Conservation (phyloP, 129 eudicot genomes). For the Flaveria robusta region DNA sequence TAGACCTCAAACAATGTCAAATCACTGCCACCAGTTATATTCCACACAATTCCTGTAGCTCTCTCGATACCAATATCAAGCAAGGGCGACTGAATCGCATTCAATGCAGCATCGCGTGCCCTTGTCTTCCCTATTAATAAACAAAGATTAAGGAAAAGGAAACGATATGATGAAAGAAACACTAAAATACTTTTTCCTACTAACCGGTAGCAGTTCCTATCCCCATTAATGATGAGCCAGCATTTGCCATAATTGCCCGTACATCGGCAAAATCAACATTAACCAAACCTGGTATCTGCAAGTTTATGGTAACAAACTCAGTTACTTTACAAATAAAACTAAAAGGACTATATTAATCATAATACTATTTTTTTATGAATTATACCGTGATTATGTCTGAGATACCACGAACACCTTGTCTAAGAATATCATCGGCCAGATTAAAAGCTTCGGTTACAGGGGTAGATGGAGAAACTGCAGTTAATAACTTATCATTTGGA, state of each 20-base stretch:
- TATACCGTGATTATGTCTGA: constrained; percentile 96
- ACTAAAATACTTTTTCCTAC: background rate
- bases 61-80: constrained; percentile 93
- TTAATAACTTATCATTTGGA: constrained; percentile 89
- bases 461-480: constrained; percentile 89
- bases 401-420: constrained; percentile 97
- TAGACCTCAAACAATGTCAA: constrained; percentile 82
- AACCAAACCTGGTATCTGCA: constrained; percentile 88
- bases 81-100: constrained; percentile 94
- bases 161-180: background rate
- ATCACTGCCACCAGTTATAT: constrained; percentile 90
- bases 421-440: constrained; percentile 93
- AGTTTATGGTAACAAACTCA: background rate
- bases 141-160: background rate
- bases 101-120: constrained; percentile 96
- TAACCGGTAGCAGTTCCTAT: constrained; percentile 95
- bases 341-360: background rate
- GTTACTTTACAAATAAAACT: background rate
- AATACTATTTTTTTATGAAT: too few relatives aligned
- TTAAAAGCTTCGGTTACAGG: constrained; percentile 97
- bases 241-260: constrained; percentile 90
- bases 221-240: constrained; percentile 96
- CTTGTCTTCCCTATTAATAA: constrained; percentile 73
- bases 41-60: constrained; percentile 99
- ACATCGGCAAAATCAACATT: constrained; percentile 99